Conservation (phyloP, 2,329 filamentous ascomycete genomes). For the Reticulascus tulasneorum region DNA sequence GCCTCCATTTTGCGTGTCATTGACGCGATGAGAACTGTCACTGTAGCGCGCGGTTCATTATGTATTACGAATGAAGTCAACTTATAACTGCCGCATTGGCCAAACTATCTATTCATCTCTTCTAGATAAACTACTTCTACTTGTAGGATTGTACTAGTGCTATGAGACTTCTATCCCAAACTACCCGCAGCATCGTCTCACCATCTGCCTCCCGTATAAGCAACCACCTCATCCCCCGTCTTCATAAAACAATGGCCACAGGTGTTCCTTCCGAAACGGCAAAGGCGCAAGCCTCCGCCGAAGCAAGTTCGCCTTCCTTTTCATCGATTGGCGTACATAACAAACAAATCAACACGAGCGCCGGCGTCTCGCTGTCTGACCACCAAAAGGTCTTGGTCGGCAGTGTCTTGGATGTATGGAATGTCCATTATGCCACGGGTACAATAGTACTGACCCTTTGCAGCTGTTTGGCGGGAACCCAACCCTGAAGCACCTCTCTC, state of each 20-base stretch:
- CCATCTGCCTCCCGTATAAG: slow-evolving; percentile 7
- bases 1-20: slow-evolving; percentile 1
- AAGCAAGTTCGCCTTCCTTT: slow-evolving; percentile 15
- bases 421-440: too few relatives aligned
- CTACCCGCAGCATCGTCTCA: slow-evolving; percentile 1
- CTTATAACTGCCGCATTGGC: background rate
- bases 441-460: background rate
- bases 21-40: slow-evolving; percentile 9
- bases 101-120: background rate
- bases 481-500: slow-evolving; percentile 52
- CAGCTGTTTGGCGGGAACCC: slow-evolving; percentile 58
- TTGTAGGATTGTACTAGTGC: too few relatives aligned
- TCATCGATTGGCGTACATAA: slow-evolving; percentile 41
- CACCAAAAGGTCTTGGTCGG: slow-evolving; percentile 53
- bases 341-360: slow-evolving; percentile 47
- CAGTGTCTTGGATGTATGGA: slow-evolving; percentile 51
- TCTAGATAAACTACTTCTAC: background rate
- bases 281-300: slow-evolving; percentile 16
- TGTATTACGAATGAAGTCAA: background rate
- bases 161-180: background rate
- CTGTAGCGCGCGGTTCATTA: too few relatives aligned
- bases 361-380: slow-evolving; percentile 45
- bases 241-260: slow-evolving; percentile 22
- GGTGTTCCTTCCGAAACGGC: slow-evolving; percentile 23
- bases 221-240: slow-evolving; percentile 10